Conservation (phyloP, 208 protist species). For the Acanthamoeba rhysodes region DNA sequence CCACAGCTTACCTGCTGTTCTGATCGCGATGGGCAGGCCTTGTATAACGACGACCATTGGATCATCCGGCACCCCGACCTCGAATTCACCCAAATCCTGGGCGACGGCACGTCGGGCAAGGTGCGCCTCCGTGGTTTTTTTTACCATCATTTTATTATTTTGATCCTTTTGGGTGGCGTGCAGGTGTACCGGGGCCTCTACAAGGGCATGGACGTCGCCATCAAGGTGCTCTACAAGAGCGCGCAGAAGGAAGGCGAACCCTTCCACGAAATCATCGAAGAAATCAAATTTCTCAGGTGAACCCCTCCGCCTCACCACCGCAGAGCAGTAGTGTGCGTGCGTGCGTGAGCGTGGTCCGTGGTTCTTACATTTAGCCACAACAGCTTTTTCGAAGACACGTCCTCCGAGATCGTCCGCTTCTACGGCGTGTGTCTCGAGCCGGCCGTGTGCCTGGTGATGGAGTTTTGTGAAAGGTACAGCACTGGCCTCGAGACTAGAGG, state of each 20-base stretch:
- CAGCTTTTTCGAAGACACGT: constrained; percentile 40
- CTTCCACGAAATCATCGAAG: constrained; percentile 85
- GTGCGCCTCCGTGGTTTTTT: constrained; percentile 68
- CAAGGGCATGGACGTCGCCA: constrained; percentile 83
- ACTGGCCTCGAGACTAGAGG: too few relatives aligned
- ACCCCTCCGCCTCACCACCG: background rate
- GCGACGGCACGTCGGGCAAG: constrained; percentile 79
- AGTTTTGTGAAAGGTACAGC: constrained; percentile 42
- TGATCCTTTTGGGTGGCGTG: too few relatives aligned
- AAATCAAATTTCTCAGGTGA: constrained; percentile 86
- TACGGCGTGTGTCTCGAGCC: constrained; percentile 62
- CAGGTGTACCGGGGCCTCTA: constrained; percentile 78
- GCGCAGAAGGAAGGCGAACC: background rate
- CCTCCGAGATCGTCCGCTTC: constrained; percentile 47
- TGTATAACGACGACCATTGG: constrained; percentile 42
- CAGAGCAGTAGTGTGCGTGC: too few relatives aligned
- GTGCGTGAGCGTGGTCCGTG: too few relatives aligned
- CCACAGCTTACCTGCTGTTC: background rate
- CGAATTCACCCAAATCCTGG: constrained; percentile 82
- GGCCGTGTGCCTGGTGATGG: constrained; percentile 70
- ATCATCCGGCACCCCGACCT: constrained; percentile 78
- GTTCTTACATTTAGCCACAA: too few relatives aligned
- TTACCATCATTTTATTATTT: too few relatives aligned
- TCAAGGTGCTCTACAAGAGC: constrained; percentile 81
- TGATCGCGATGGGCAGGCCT: background rate